phyloP scores from a whole-genome alignment of 257 asterid genomes.

The Solanum sitiens region DNA sequence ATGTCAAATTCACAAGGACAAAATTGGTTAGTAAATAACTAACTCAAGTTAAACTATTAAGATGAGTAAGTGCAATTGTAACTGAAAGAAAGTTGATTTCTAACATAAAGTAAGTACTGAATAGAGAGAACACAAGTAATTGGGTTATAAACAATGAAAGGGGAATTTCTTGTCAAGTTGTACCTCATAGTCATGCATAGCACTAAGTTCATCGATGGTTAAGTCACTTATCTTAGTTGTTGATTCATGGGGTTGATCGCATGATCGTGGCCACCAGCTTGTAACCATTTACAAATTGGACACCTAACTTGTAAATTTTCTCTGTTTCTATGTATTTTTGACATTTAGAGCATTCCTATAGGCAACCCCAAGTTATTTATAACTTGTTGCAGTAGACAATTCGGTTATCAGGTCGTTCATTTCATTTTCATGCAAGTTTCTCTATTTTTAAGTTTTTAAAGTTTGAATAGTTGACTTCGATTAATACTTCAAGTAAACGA shows the following conservation, averaged over 20 bases:
- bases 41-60: background rate
- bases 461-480: background rate
- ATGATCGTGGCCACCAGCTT: too few species aligned
- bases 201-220: too few species aligned
- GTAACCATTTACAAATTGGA: background rate
- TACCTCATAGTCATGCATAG: too few species aligned
- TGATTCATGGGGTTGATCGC: too few species aligned
- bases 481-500: background rate
- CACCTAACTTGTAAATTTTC: background rate
- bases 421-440: background rate
- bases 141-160: background rate
- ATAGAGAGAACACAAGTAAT: too few species aligned
- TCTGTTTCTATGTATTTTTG: too few species aligned
- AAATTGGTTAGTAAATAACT: background rate
- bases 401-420: background rate
- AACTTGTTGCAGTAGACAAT: too few species aligned
- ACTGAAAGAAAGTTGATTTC: background rate
- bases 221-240: too few species aligned
- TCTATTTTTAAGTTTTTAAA: too few species aligned
- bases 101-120: too few species aligned
- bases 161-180: background rate
- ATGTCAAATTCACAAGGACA: background rate
- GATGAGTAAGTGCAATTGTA: background rate
- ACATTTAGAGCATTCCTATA: too few species aligned
- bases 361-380: background rate